Conservation (phyloP, 305 asterid genomes). For the Fraxinus latifolia region DNA sequence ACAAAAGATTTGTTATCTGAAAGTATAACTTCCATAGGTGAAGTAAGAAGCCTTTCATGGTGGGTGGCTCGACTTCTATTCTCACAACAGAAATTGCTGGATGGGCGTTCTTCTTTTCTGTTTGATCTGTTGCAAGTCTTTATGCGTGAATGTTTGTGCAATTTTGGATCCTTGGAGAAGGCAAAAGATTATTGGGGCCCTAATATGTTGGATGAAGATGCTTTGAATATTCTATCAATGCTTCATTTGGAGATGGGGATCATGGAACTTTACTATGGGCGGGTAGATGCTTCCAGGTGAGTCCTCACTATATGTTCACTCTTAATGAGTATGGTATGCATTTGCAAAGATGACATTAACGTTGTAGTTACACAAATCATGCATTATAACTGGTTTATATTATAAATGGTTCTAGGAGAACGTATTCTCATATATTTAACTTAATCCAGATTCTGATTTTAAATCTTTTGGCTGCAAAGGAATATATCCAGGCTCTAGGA, state of each 20-base stretch:
- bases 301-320: constrained; percentile 19
- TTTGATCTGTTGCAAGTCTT: constrained; percentile 75
- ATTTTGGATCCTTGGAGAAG: constrained; percentile 65
- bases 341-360: constrained; percentile 7
- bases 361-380: constrained; percentile 22
- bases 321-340: not conserved
- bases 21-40: constrained; percentile 37
- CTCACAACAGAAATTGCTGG: constrained; percentile 82
- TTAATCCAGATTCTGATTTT: not conserved
- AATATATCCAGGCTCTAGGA: not conserved
- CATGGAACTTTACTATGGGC: constrained; percentile 75
- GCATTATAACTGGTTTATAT: not conserved
- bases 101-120: constrained; percentile 67
- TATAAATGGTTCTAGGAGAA: not conserved
- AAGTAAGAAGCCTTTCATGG: constrained; percentile 70
- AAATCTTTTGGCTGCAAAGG: not conserved
- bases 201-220: constrained; percentile 47
- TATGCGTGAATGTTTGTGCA: constrained; percentile 46
- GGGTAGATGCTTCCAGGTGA: constrained; percentile 80
- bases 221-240: constrained; percentile 49
- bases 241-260: constrained; percentile 83
- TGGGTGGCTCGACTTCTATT: constrained; percentile 80
- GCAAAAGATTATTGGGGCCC: constrained; percentile 62
- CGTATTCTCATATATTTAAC: not conserved
- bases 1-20: constrained; percentile 62